A percentile compares a stretch with the other conserved stretches of the same genome.
Evolutionary conservation across 345 rosid genomes (phyloP).

Genomic region (Zanthoxylum bungeanum): DNA sequence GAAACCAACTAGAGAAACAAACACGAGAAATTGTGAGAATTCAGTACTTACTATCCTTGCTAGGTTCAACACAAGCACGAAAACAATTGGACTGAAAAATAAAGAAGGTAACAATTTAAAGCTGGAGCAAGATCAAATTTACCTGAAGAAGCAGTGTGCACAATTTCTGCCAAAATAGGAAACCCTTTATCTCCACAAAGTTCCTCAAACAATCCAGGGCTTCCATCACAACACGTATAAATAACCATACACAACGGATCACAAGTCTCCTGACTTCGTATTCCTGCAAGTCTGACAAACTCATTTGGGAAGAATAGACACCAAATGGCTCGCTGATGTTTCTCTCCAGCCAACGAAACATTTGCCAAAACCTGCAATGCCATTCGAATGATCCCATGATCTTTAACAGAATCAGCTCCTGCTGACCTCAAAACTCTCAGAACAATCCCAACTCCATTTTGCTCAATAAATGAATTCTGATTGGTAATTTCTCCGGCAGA

Average conservation of each 20-base stretch:
- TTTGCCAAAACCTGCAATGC: slow-evolving; percentile 71
- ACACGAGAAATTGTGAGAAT: not conserved
- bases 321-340: slow-evolving; percentile 64
- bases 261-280: slow-evolving; percentile 42
- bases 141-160: slow-evolving; percentile 58
- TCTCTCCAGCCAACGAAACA: slow-evolving; percentile 59
- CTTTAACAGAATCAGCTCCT: slow-evolving; percentile 22
- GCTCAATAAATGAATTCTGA: slow-evolving; percentile 51
- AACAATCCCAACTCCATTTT: slow-evolving; percentile 40
- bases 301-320: slow-evolving; percentile 41
- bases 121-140: not conserved
- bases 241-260: slow-evolving; percentile 81
- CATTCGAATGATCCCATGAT: slow-evolving; percentile 40
- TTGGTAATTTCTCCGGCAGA: slow-evolving; percentile 65
- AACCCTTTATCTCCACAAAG: slow-evolving; percentile 50
- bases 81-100: not conserved
- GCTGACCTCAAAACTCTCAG: slow-evolving; percentile 26
- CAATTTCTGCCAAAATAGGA: slow-evolving; percentile 37
- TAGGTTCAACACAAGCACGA: not conserved
- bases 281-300: slow-evolving; percentile 42
- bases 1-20: slow-evolving; percentile 53
- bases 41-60: not conserved
- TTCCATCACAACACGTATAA: slow-evolving; percentile 61
- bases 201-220: slow-evolving; percentile 29
- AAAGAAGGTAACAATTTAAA: slow-evolving; percentile 1